Evolutionary conservation across 176 grass and related monocot genomes (phyloP), one percentile per base, ranked within the genome.

Genomic region (Oryza nivara): DNA sequence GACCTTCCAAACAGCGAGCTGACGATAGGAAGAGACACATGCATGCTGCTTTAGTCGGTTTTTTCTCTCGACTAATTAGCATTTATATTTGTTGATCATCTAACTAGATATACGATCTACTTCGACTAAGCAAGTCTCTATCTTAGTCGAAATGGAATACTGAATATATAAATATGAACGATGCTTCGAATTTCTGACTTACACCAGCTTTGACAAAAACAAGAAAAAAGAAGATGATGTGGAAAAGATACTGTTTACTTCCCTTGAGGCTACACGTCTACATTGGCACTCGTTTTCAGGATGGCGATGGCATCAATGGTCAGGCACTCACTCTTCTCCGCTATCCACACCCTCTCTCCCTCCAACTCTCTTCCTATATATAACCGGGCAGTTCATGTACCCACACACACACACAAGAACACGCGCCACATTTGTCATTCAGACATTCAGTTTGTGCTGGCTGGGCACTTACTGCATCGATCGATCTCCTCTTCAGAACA

Each of bases 351-450:
- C 28, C 40, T 41, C 76, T 54, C n/a, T 65, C 26, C 45, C 51
- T 81, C 72, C 83, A 77, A 65, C 51, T 81, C 69, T 61, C 68
- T 51, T 67, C 82, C 81, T 89, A 86, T 86, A 86, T 67, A 77
- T 52, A 16, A 80, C 54, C 41, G 20, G 10, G 5, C 36, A 26
- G n/a, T 47, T 63, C 17, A 6, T 41, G 4, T 46, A 61, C 80
- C 2, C n/a, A 41, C 67, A 83, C 56, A 41, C 56, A 41, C 67
- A 83, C 44, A 72, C n/a, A 65, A 14, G 51, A 23, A 81, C 9
- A 45, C 26, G 9, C 1, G 25, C 3, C 0, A 1, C 64, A 45
- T 56, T 65, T 58, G 54, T 8, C 19, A 58, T 58, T 58, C 54
- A 58, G 52, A 30, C 64, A 85, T 44, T 71, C 41, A 60, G 76